phyloP scores from a whole-genome alignment of 768 basidiomycete species.

The Tylopilus felleus region DNA sequence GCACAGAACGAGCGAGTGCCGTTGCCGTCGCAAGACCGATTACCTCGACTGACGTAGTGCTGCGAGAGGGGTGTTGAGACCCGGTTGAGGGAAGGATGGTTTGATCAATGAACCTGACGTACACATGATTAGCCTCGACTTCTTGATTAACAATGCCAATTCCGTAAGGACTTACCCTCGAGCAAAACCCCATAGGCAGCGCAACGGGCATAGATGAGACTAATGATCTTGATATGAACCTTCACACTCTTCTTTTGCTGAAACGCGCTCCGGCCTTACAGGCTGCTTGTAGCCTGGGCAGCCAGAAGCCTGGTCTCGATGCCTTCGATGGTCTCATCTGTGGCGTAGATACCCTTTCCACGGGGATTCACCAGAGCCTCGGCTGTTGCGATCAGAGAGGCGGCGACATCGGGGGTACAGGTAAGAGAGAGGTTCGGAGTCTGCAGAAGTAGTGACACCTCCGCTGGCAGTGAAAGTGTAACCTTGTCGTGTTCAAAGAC shows the following conservation, averaged over 20 bases:
- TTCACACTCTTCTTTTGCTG: constrained; percentile 46
- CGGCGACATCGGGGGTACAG: constrained; percentile 39
- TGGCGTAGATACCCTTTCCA: constrained; percentile 53
- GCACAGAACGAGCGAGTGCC: constrained; percentile 43
- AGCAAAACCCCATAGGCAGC: constrained; percentile 45
- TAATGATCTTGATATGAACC: constrained; percentile 45
- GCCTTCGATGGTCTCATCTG: constrained; percentile 47
- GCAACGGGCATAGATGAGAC: constrained; percentile 45
- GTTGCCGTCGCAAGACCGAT: constrained; percentile 47
- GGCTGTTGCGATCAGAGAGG: constrained; percentile 43
- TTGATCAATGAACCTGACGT: constrained; percentile 46
- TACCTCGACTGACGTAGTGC: constrained; percentile 35
- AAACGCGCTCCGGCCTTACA: constrained; percentile 46
- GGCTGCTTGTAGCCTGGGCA: constrained; percentile 38
- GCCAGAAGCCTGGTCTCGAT: background rate
- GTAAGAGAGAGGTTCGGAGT: constrained; percentile 24
- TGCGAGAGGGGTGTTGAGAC: constrained; percentile 41
- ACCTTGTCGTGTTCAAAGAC: constrained; percentile 7
- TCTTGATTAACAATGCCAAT: background rate
- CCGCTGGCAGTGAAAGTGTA: constrained; percentile 33
- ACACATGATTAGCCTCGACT: background rate
- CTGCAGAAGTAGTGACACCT: background rate
- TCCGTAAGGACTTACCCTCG: constrained; percentile 36
- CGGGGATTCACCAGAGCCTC: constrained; percentile 43
- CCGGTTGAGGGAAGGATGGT: constrained; percentile 50